Percentiles rank a stretch among this genome's conserved stretches.
phyloP scores from a whole-genome alignment of 1,139 yeast species.

The Blastobotrys malaysiensis region DNA sequence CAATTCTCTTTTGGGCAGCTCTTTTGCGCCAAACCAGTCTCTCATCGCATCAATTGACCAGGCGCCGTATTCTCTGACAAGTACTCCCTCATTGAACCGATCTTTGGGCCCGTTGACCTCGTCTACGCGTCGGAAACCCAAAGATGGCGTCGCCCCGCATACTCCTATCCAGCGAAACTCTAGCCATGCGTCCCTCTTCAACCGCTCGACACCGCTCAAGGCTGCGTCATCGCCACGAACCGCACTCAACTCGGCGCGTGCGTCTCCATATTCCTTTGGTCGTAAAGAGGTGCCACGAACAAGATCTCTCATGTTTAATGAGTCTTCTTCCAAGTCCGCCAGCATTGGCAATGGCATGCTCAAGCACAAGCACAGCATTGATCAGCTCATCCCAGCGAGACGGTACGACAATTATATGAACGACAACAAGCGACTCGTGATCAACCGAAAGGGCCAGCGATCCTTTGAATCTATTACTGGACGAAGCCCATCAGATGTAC shows the following conservation, averaged over 20 bases:
- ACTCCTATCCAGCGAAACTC: slow-evolving; percentile 5
- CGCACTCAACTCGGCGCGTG: slow-evolving; percentile 5
- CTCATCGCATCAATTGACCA: slow-evolving; percentile 44
- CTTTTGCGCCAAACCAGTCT: slow-evolving; percentile 11
- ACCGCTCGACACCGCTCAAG: slow-evolving; percentile 6
- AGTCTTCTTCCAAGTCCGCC: background rate
- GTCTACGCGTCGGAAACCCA: slow-evolving; percentile 9
- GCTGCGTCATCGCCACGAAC: slow-evolving; percentile 14
- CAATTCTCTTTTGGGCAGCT: background rate
- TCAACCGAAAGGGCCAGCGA: slow-evolving; percentile 39
- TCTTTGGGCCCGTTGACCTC: slow-evolving; percentile 21
- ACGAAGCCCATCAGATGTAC: background rate
- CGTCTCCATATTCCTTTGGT: slow-evolving; percentile 10
- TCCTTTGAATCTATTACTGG: slow-evolving; percentile 27
- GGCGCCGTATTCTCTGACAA: slow-evolving; percentile 61
- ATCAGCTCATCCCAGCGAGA: background rate
- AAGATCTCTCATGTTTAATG: slow-evolving; percentile 6
- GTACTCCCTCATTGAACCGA: slow-evolving; percentile 27
- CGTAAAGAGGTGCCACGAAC: slow-evolving; percentile 6
- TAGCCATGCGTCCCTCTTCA: slow-evolving; percentile 4
- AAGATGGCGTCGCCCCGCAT: slow-evolving; percentile 8
- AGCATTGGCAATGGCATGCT: background rate
- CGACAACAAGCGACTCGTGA: slow-evolving; percentile 32
- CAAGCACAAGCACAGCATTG: background rate
- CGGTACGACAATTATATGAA: slow-evolving; percentile 11